Evolutionary conservation across 2,329 filamentous ascomycete genomes (phyloP).

Genomic region (Shiraia bambusicola): DNA sequence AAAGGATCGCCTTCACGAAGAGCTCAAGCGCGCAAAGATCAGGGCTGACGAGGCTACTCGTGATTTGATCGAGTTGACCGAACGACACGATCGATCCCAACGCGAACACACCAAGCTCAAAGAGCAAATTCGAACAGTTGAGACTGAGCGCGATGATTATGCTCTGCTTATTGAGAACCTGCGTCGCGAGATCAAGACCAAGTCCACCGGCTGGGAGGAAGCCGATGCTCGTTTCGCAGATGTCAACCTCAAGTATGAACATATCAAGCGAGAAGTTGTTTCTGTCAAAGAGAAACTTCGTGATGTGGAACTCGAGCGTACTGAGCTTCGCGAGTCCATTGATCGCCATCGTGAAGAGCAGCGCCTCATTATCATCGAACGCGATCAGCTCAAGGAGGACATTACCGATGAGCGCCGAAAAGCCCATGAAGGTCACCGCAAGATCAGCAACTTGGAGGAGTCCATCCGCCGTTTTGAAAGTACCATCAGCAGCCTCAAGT

Average conservation of each 20-base stretch:
- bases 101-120: constrained; percentile 26
- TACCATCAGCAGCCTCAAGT: constrained; percentile 13
- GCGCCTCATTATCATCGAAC: constrained; percentile 23
- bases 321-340: constrained; percentile 18
- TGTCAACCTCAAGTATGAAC: constrained; percentile 24
- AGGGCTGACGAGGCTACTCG: constrained; percentile 21
- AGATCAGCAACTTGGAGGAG: constrained; percentile 19
- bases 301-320: constrained; percentile 19
- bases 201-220: constrained; percentile 21
- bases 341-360: constrained; percentile 22
- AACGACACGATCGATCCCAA: constrained; percentile 23
- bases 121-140: constrained; percentile 19
- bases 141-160: constrained; percentile 26
- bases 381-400: constrained; percentile 26
- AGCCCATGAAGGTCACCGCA: constrained; percentile 19
- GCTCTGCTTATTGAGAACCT: constrained; percentile 22
- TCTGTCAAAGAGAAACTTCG: constrained; percentile 27
- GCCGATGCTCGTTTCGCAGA: constrained; percentile 22
- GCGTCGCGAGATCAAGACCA: constrained; percentile 24
- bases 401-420: constrained; percentile 21
- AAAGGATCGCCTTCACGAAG: constrained; percentile 28
- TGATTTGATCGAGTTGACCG: constrained; percentile 25
- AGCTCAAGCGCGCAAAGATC: constrained; percentile 21
- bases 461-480: constrained; percentile 23
- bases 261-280: constrained; percentile 26